phyloP scores from a whole-genome alignment of 2,329 filamentous ascomycete species.

The Xylaria arbuscula region DNA sequence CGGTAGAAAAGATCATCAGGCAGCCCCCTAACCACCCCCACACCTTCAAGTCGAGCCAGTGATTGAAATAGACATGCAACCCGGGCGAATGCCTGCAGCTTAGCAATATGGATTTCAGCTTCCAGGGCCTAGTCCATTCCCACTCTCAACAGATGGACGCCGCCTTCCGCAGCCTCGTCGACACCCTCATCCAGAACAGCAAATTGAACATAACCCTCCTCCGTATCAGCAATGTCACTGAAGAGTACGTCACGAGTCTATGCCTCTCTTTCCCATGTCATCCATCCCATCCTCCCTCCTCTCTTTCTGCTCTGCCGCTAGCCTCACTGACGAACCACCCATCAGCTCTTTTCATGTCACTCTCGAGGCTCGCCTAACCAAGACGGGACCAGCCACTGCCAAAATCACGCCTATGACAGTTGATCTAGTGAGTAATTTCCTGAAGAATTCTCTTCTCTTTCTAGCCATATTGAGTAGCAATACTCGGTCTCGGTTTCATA shows the following conservation, averaged over 20 bases:
- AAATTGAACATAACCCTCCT: constrained; percentile 42
- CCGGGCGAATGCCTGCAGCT: not conserved
- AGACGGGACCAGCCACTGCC: constrained; percentile 39
- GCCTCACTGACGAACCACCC: constrained; percentile 8
- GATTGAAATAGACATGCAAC: constrained; percentile 26
- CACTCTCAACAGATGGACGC: constrained; percentile 41
- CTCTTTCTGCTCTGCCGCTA: not conserved
- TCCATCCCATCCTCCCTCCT: not conserved
- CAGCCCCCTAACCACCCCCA: constrained; percentile 2
- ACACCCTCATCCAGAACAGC: constrained; percentile 41
- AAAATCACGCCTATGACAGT: constrained; percentile 31
- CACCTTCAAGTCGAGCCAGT: not conserved
- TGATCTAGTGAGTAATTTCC: constrained; percentile 10
- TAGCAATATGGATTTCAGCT: constrained; percentile 36
- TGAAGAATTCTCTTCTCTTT: no score
- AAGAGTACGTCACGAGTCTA: constrained; percentile 42
- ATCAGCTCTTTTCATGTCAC: constrained; percentile 44
- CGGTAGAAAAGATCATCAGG: constrained; percentile 15
- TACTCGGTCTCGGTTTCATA: no score
- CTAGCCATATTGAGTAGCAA: no score
- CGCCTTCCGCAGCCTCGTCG: constrained; percentile 41
- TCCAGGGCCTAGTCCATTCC: constrained; percentile 35
- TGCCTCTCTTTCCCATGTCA: not conserved
- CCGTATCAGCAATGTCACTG: constrained; percentile 46
- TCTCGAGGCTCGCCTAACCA: constrained; percentile 41